Conservation (phyloP, 306 rosid species). For the apple (Malus domestica) region ASM211411v1 NC_041796.1:25712001-25712500, state of each 20-base stretch:
- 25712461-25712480: no score
- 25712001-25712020: constrained; percentile 81
- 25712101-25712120: constrained; percentile 4
- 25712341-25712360: not conserved
- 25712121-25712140: constrained; percentile 65
- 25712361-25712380: not conserved
- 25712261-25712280: not conserved
- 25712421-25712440: not conserved
- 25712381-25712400: not conserved
- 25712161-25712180: constrained; percentile 87
- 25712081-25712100: not conserved
- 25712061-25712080: not conserved
- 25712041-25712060: constrained; percentile 64
- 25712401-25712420: not conserved
- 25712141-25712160: constrained; percentile 97
- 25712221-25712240: not conserved
- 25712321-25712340: not conserved
- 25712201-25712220: constrained; percentile 91
- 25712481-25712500: not conserved
- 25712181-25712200: constrained; percentile 93
- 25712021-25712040: constrained; percentile 89
- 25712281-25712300: not conserved
- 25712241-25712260: not conserved
- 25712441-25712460: not conserved
- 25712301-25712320: not conserved